Evolutionary conservation across 352 stramenopile species (phyloP), one percentile per base, ranked within the genome.

Genomic region (Pythium biforme): DNA sequence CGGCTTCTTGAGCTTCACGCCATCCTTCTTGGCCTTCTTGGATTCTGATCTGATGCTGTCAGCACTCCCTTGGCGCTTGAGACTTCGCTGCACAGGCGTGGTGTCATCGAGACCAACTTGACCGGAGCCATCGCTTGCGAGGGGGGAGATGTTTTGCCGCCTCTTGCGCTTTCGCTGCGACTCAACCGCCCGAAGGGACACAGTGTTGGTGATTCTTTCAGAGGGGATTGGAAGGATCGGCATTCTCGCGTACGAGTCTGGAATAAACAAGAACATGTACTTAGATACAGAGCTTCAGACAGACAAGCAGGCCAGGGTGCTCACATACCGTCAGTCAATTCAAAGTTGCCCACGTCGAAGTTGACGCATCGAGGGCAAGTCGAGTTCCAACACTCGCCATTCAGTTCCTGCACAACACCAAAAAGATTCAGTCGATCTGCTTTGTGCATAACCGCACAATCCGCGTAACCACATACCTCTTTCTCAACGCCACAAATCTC

Each of bases 401-500:
- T 67, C 23, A 75, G 51, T 12, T 92, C 81, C 83, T 93, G 27
- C 17, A 49, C 4, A 31, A 20, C 43, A 26, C 48, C 11, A 45
- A 19, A 27, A 31, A 15, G 53, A 31, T 19, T 48, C 20, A 33
- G 11, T 39, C 3, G 25, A 23, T 31, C 1, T 34, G 25, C 14
- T 34, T 37, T 37, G n/a, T 11, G 31, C 2, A 37, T 1, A 12
- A 33, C 1, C 15, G 27, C 2, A 47, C 40, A n/a, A 47, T 12
- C 5, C n/a, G 17, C 8, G 10, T 1, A 19, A 29, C 2, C 7
- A 39, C 59, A 15, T 59, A 92, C 83, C 75, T 94, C 83, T 73
- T 92, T 93, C 60, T 95, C 87, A 6, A 93, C 68, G 7, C 80
- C 78, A 61, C 86, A 95, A 48, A 95, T 89, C 49, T 89, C 76